Evolutionary conservation across 2,329 filamentous ascomycete genomes (phyloP).

Genomic region (Pyrenophora graminea): DNA sequence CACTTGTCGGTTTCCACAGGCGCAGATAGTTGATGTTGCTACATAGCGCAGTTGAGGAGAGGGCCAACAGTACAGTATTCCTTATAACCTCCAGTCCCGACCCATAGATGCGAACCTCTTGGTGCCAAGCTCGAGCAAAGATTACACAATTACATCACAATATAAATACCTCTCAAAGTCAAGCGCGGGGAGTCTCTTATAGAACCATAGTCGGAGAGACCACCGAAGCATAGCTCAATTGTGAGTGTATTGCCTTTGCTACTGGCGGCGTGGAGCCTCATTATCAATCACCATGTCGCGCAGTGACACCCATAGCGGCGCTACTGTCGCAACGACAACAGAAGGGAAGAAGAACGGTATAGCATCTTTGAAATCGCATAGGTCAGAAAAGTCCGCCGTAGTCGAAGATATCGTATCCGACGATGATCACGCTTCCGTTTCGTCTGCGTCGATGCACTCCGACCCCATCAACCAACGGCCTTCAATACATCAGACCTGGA

Average conservation of each 20-base stretch:
- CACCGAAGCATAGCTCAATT: background rate
- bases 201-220: too few relatives aligned
- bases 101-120: too few relatives aligned
- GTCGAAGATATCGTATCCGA: constrained; percentile 13
- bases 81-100: too few relatives aligned
- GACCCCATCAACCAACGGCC: constrained; percentile 21
- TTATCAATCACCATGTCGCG: constrained; percentile 14
- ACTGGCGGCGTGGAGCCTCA: constrained; percentile 3
- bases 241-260: background rate
- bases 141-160: too few relatives aligned
- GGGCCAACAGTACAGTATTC: too few relatives aligned
- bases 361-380: constrained; percentile 3
- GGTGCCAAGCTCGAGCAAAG: too few relatives aligned
- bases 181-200: too few relatives aligned
- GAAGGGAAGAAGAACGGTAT: background rate
- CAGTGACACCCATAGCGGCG: constrained; percentile 15
- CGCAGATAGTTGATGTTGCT: background rate
- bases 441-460: constrained; percentile 31
- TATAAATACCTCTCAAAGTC: too few relatives aligned
- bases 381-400: constrained; percentile 7
- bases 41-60: too few relatives aligned
- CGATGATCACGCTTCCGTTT: constrained; percentile 29
- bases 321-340: constrained; percentile 3
- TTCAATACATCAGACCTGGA: constrained; percentile 41
- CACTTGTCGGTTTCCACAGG: background rate